Evolutionary conservation across 371 early-diverging fungal genomes (phyloP), one percentile per base, ranked within the genome.

Genomic region (Mortierella sp.): DNA sequence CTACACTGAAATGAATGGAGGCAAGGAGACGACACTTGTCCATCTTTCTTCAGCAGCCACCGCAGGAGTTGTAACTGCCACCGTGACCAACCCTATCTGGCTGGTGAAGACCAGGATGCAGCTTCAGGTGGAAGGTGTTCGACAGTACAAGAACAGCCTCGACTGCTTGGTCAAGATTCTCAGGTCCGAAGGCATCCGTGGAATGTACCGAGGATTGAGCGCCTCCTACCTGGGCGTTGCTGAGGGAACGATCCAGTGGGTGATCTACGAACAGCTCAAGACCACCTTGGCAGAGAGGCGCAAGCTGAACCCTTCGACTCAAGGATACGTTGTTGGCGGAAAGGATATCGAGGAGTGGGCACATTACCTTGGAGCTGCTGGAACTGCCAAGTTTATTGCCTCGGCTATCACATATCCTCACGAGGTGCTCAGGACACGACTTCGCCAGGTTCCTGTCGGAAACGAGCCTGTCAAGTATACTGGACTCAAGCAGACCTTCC

Each of bases 21-120:
- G 96, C 21, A 81, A 89, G 55, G 99, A 98, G 81, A 95, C 94
- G 2, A 76, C 96, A n/a, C 54, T 88, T 44, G 95, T 98, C 1
- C 97, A 98, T 76, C 89, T 97, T 55, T 75, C 92, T 13, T 94
- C 98, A 0, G 98, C 98, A 0, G 92, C 94, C 0, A 90, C 94
- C 10, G 98, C 99, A 5, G 98, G 98, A 67, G 88, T 95, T 53
- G 90, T 95, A 11, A 96, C 96, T 4, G 93, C 97, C 0, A 93
- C 95, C 0, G 88, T 89, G 16, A 98, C 98, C 13, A 98, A 97
- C 84, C 99, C 99, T 0, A 98, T 99, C 10, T 99, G 99, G 99
- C 92, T 98, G 70, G 93, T 98, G 69, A 98, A 98, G 83, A 99
- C 98, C 0, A 89, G 99, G 73, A 95, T 99, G 92, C 98, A 98